phyloP scores from a whole-genome alignment of 192 early-diverging fungal genomes.

The Umbelopsis sp. region DNA sequence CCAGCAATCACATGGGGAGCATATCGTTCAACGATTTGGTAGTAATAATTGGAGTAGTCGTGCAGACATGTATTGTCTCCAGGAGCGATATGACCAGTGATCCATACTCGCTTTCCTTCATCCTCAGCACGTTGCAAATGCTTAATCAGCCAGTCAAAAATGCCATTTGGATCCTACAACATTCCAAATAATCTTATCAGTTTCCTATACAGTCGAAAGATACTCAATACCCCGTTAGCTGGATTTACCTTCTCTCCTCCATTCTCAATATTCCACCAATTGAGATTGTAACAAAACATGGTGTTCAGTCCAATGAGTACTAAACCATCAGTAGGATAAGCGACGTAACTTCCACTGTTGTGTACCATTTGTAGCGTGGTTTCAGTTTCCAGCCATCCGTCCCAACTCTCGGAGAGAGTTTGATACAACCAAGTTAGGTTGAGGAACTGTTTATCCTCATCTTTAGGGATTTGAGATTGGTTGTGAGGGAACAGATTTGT shows the following conservation, averaged over 20 bases:
- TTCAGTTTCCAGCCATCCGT: constrained; percentile 52
- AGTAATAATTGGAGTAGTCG: constrained; percentile 55
- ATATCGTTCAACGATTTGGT: constrained; percentile 59
- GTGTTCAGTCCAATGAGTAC: constrained; percentile 58
- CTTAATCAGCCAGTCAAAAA: constrained; percentile 52
- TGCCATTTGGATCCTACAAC: constrained; percentile 50
- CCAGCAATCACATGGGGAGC: constrained; percentile 56
- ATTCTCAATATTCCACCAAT: constrained; percentile 55
- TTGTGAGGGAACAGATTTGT: constrained; percentile 44
- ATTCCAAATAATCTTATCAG: not conserved
- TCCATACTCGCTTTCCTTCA: constrained; percentile 58
- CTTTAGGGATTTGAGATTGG: constrained; percentile 15
- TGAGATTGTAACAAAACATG: constrained; percentile 61
- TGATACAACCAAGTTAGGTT: constrained; percentile 51
- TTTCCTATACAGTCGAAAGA: no score
- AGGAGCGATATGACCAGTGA: constrained; percentile 58
- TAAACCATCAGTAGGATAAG: constrained; percentile 46
- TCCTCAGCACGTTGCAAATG: constrained; percentile 56
- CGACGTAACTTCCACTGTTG: constrained; percentile 53
- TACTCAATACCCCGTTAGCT: not conserved
- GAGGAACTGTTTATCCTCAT: constrained; percentile 22
- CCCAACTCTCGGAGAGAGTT: constrained; percentile 50
- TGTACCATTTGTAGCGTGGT: constrained; percentile 35
- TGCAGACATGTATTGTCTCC: constrained; percentile 50
- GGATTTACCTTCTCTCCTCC: constrained; percentile 35